These are phyloP conservation scores for Begonia masoniana DNA, from an alignment of 306 rosid genomes.

Conservation along the genomic window DNA sequence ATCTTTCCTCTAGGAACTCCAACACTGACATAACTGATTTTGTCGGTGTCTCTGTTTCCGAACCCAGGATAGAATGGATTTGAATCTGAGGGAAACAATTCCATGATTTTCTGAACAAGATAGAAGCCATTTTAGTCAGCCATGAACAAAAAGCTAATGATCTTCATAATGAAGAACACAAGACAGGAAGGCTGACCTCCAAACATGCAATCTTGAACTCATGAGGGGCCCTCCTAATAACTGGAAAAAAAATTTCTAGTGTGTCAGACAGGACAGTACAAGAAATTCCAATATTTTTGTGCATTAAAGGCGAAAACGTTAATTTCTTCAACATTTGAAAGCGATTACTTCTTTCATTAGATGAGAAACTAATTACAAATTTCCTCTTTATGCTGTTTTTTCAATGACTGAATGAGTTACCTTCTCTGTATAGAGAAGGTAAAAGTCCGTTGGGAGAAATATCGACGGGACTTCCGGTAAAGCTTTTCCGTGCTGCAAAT, in stretches of 20 bases:
- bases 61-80: conserved; percentile 98
- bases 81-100: conserved; percentile 76
- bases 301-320: no score
- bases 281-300: no score
- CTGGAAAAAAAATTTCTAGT: conserved; percentile 22
- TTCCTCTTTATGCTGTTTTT: no score
- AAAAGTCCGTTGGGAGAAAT: conserved; percentile 96
- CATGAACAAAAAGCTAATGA: neutral
- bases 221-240: conserved; percentile 92
- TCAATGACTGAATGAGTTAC: conserved; percentile 17
- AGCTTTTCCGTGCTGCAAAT: conserved; percentile 73
- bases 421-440: conserved; percentile 95
- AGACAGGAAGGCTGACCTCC: conserved; percentile 52
- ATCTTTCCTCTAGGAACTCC: conserved; percentile 92
- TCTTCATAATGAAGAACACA: no score
- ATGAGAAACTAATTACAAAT: no score
- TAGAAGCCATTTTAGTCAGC: conserved; percentile 4
- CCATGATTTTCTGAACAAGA: conserved; percentile 53
- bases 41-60: conserved; percentile 94
- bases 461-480: conserved; percentile 89
- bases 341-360: no score
- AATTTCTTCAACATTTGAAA: no score
- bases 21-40: conserved; percentile 84
- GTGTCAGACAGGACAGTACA: no score
- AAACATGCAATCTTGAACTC: conserved; percentile 93